Evolutionary conservation across 345 rosid species (phyloP), one percentile per base, ranked within the genome.

Genomic region (Dovyalis caffra): DNA sequence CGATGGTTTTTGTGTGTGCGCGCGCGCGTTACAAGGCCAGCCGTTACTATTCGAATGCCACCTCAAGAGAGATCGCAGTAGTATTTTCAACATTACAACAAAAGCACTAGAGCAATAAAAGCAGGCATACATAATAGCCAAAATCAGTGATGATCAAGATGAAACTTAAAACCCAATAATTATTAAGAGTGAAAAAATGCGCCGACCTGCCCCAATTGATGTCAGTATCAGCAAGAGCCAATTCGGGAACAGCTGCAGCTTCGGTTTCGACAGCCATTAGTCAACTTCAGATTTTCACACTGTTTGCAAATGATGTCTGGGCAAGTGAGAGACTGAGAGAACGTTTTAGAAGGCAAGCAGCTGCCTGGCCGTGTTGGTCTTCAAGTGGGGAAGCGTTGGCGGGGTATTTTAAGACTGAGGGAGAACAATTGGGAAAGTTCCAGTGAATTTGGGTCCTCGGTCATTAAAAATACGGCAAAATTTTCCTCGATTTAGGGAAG

Each of bases 221-320:
- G 79, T 90, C 90, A 67, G 86, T 85, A 72, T 90, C 91, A 1
- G 91, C 80, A 45, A 87, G 88, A 20, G 90, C 79, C 56, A 85
- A 64, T 40, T 73, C 64, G 5, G 86, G 70, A 74, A 82, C 21
- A 16, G 85, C 5, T 33, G 82, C 61, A 4, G 64, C 80, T 66
- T 86, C 86, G 3, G 86, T 71, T 67, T 80, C 88, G 66, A 80
- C 70, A 8, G 81, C 88, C 84, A 82, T 84, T 32, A 28, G 28
- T 32, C 40, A 20, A 26, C 40, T 25, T 5, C 38, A 16, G 56
- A 1, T 18, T n/a, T 21, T 28, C 11, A 2, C 26, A 28, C 37
- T 11, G 8, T 62, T 62, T 14, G 66, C 56, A 1, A 49, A 20
- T 49, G 56, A 5, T 6, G 56, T 49, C n/a, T 2, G 56, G 8